These are phyloP conservation scores for Kwoniella heveanensis DNA, from an alignment of 768 basidiomycete species.

Conservation along the genomic window DNA sequence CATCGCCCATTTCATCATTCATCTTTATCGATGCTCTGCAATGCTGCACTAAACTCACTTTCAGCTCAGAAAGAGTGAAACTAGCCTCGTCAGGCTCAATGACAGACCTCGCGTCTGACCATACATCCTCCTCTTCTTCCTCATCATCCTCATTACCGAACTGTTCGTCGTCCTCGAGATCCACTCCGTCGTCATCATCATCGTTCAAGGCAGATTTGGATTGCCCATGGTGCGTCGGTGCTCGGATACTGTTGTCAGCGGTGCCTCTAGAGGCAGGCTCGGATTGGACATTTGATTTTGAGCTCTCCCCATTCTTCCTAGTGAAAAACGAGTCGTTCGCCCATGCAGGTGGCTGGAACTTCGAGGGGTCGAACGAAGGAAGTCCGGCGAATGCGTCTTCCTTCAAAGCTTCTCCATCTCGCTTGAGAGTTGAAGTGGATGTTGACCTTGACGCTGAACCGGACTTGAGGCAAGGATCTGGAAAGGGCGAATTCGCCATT, in stretches of 20 bases:
- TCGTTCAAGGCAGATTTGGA: not conserved
- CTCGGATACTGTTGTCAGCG: no score
- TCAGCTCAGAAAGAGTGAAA: constrained; percentile 19
- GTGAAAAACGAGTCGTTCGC: constrained; percentile 23
- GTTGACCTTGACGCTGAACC: no score
- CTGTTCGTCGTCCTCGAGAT: not conserved
- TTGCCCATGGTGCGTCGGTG: no score
- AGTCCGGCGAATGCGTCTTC: constrained; percentile 6
- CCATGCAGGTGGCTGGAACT: constrained; percentile 41
- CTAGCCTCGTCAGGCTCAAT: constrained; percentile 23
- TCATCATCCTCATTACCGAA: constrained; percentile 6
- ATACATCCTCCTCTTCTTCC: constrained; percentile 27
- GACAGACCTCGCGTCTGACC: constrained; percentile 36
- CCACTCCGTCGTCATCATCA: not conserved
- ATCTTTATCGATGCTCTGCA: no score
- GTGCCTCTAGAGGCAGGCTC: no score
- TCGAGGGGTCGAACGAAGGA: constrained; percentile 27
- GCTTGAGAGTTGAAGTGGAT: not conserved
- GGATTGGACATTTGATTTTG: not conserved
- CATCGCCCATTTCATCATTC: no score
- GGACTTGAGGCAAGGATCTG: not conserved
- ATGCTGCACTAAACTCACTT: no score
- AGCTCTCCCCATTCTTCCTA: constrained; percentile 20
- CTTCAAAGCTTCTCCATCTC: not conserved
- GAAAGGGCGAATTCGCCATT: not conserved